A percentile compares a stretch with the other conserved stretches of the same genome.
phyloP scores from a whole-genome alignment of 2,329 filamentous ascomycete genomes.

The Lomentospora prolificans region DNA sequence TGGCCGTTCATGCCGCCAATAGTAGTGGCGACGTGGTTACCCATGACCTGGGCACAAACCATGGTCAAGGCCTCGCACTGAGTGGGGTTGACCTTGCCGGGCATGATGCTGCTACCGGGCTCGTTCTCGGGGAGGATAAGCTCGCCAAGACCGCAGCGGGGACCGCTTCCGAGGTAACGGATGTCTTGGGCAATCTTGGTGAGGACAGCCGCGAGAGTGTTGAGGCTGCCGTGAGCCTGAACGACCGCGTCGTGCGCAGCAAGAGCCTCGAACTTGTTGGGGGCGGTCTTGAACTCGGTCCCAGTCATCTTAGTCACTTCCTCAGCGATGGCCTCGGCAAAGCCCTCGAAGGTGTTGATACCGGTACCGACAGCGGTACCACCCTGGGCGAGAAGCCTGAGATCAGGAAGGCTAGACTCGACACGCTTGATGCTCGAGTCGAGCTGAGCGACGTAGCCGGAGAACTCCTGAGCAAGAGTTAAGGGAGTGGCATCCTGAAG shows the following conservation, averaged over 20 bases:
- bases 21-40: constrained; percentile 87
- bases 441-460: constrained; percentile 90
- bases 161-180: constrained; percentile 90
- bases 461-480: constrained; percentile 95
- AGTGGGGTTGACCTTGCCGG: constrained; percentile 97
- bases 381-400: constrained; percentile 83
- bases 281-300: constrained; percentile 86
- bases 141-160: constrained; percentile 91
- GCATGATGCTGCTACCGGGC: constrained; percentile 97
- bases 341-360: constrained; percentile 94
- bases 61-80: constrained; percentile 97
- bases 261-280: constrained; percentile 97
- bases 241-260: constrained; percentile 94
- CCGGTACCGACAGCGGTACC: constrained; percentile 95
- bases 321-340: constrained; percentile 83
- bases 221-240: constrained; percentile 85
- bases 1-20: constrained; percentile 96
- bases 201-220: constrained; percentile 82
- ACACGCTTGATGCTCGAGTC: constrained; percentile 84
- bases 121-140: constrained; percentile 94
- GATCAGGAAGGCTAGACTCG: constrained; percentile 70
- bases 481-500: constrained; percentile 94
- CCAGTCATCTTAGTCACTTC: constrained; percentile 91
- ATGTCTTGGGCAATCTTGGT: constrained; percentile 99
- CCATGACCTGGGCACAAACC: constrained; percentile 96